Evolutionary conservation across 306 rosid genomes (phyloP).

Genomic region (Fragaria nilgerrensis): DNA sequence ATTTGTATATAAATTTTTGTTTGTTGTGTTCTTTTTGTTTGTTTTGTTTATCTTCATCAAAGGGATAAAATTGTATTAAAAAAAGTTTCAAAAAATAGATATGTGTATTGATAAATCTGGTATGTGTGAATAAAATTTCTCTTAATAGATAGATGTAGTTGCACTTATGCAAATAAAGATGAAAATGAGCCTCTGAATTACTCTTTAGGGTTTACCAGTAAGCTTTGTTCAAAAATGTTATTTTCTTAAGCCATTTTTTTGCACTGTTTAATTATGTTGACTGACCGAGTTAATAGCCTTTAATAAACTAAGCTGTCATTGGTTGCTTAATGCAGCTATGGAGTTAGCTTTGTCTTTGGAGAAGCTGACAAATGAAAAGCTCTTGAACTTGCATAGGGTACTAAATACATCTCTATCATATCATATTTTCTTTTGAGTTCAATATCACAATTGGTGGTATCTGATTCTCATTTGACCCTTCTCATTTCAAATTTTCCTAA

Average conservation of each 20-base stretch:
- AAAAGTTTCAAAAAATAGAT: no score
- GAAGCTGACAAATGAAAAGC: constrained; percentile 79
- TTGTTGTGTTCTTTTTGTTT: no score
- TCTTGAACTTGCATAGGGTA: constrained; percentile 65
- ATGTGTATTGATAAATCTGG: no score
- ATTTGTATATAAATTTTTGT: no score
- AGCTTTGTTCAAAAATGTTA: neutral
- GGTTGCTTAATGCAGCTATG: constrained; percentile 57
- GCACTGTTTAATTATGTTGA: neutral
- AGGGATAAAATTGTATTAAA: no score
- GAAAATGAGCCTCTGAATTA: neutral
- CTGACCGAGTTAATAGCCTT: neutral
- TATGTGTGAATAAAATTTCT: no score
- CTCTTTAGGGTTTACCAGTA: neutral
- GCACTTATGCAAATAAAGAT: neutral
- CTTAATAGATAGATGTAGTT: neutral
- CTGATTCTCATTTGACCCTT: neutral
- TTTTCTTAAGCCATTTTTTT: neutral
- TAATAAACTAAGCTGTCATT: neutral
- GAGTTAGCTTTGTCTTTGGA: constrained; percentile 83
- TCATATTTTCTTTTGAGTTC: neutral
- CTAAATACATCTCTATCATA: constrained; percentile 19
- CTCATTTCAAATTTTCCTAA: neutral
- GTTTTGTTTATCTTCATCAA: no score
- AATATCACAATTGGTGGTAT: neutral